These are phyloP conservation scores for Fusarium compactum DNA, from an alignment of 2,329 filamentous ascomycete genomes.

Conservation along the genomic window DNA sequence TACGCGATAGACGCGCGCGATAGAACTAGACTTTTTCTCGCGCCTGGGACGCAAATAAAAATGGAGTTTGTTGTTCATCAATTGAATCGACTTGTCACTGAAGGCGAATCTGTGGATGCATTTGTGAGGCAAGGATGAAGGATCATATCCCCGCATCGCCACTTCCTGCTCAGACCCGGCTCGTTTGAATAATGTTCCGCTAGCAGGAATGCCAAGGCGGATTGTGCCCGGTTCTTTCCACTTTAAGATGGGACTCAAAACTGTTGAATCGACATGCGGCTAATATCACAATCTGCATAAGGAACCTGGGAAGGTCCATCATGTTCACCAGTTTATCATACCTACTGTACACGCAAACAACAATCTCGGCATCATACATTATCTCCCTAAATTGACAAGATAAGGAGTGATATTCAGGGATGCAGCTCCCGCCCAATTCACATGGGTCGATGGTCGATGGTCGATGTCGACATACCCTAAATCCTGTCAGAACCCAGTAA, in stretches of 20 bases:
- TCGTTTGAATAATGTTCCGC: constrained; percentile 16
- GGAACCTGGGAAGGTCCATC: background rate
- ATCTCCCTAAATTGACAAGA: constrained; percentile 2
- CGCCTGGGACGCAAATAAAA: constrained; percentile 24
- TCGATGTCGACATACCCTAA: constrained; percentile 1
- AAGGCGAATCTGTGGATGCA: background rate
- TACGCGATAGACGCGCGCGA: constrained; percentile 28
- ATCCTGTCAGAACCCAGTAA: background rate
- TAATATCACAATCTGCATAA: background rate
- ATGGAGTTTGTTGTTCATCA: constrained; percentile 29
- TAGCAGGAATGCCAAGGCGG: background rate
- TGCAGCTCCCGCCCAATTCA: background rate
- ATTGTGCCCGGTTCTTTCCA: background rate
- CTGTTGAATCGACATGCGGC: background rate
- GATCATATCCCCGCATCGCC: constrained; percentile 11
- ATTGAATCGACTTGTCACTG: background rate
- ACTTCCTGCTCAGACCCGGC: background rate
- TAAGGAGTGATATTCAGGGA: constrained; percentile 26
- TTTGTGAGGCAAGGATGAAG: background rate
- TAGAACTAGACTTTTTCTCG: constrained; percentile 30
- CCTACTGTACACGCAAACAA: background rate
- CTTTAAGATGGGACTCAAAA: background rate
- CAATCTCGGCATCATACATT: background rate
- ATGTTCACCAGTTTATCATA: background rate
- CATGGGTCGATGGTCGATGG: background rate